Evolutionary conservation across 768 basidiomycete genomes (phyloP).

Genomic region (Boletus rubropictus): DNA sequence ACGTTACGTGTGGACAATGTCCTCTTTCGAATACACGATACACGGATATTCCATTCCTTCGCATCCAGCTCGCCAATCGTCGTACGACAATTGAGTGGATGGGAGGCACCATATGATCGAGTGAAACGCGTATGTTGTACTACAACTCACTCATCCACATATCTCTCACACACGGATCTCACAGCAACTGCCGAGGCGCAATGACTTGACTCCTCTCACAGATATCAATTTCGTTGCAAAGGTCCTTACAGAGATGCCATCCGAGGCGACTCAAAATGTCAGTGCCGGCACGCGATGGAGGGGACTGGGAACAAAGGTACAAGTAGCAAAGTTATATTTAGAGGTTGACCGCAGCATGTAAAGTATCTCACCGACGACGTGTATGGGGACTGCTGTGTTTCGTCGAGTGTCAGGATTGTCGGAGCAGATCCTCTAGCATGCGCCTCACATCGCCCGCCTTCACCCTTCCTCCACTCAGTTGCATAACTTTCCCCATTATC

Average conservation of each 20-base stretch:
- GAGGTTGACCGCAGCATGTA: constrained; percentile 1
- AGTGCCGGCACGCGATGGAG: constrained; percentile 82
- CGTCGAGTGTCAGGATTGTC: neutral
- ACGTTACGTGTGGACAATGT: constrained; percentile 94
- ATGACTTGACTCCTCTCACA: constrained; percentile 85
- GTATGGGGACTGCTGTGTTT: too few species aligned
- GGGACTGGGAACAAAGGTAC: constrained; percentile 61
- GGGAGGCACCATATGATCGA: constrained; percentile 84
- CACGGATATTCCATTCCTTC: constrained; percentile 86
- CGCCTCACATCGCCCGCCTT: constrained; percentile 58
- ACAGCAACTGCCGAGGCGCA: constrained; percentile 62
- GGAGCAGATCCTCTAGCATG: constrained; percentile 45
- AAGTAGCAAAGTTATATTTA: constrained; percentile 38
- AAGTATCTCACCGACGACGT: neutral
- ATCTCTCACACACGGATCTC: neutral
- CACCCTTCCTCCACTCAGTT: constrained; percentile 67
- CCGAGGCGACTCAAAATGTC: constrained; percentile 48
- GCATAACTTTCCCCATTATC: constrained; percentile 59
- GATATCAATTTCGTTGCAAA: constrained; percentile 80
- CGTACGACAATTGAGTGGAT: constrained; percentile 78
- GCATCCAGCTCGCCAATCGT: constrained; percentile 52
- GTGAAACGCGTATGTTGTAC: constrained; percentile 60
- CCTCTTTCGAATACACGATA: constrained; percentile 85
- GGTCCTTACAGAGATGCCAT: constrained; percentile 57
- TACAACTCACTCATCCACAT: neutral